Evolutionary conservation across 208 protist species (phyloP), one percentile per base, ranked within the genome.

Genomic region (Vickermania spadyakhi): DNA sequence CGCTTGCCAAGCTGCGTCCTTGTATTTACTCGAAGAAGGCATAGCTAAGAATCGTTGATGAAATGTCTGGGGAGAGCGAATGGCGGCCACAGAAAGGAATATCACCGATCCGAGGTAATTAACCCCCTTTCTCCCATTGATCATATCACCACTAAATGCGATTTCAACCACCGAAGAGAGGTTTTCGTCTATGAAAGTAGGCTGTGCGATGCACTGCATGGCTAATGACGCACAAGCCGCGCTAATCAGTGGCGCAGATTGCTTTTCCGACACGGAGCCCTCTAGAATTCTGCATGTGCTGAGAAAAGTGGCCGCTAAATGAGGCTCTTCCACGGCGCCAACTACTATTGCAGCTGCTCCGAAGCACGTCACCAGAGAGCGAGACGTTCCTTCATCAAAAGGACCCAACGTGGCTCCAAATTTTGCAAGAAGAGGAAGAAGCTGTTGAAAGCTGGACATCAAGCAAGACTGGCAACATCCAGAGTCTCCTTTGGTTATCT

Each of bases 301-400:
- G 36, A 7, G 18, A 45, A 45, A 18, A 45, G n/a, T 22, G 22
- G 22, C 25, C 14, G 5, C n/a, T 26, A n/a, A 5, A n/a, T 22
- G 22, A 5, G 25, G 52, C 7, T 56, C 52, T 26, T 13, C 11
- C 13, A 21, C 5, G 7, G 52, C n/a, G 22, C 22, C 52, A n/a
- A 5, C 22, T n/a, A 28, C 25, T 7, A 56, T n/a, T 26, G n/a
- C 52, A 7, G 52, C 52, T 26, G 22, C n/a, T 26, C 22, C 25
- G 52, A 56, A 13, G n/a, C 22, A 56, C 5, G n/a, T 14, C 11
- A 21, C 52, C 25, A 56, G 52, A 26, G 52, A 22, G 52, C 52
- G 52, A 11, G 11, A 14, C n/a, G 52, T 56, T 22, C 52, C 52
- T 28, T 56, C 52, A 56, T 56, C 52, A 28, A 56, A 56, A 28